A percentile compares a stretch with the other conserved stretches of the same genome.
Conservation (phyloP, 225 moss, liverwort and hornwort species). For the Straminergon stramineum region DNA sequence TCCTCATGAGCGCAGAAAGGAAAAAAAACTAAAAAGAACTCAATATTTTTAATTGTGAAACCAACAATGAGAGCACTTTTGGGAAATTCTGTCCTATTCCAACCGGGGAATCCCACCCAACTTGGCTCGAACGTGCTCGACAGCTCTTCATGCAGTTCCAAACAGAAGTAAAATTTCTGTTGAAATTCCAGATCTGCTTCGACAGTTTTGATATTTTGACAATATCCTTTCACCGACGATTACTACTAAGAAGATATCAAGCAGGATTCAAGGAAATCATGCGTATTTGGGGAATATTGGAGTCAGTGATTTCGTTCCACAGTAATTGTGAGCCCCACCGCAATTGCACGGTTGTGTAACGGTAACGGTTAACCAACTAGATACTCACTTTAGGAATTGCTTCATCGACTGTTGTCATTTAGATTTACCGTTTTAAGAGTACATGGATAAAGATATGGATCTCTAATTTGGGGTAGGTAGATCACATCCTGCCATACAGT, state of each 20-base stretch:
- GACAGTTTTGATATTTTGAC: neutral
- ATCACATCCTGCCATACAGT: neutral
- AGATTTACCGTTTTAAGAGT: neutral
- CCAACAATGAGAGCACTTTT: neutral
- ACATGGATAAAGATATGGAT: neutral
- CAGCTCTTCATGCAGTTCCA: neutral
- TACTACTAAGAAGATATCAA: neutral
- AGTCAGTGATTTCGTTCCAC: neutral
- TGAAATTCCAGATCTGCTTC: neutral
- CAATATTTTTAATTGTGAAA: neutral
- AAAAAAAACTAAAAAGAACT: neutral
- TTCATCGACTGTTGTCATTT: neutral
- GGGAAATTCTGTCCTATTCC: neutral
- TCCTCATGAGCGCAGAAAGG: neutral
- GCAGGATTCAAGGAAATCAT: neutral
- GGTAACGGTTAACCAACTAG: neutral
- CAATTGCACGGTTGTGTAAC: neutral
- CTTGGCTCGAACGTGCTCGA: neutral
- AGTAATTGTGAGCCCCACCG: neutral
- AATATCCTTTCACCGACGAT: neutral
- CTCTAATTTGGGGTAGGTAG: neutral
- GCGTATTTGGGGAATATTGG: neutral
- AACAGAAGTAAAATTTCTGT: neutral
- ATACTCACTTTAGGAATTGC: neutral
- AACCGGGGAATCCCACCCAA: neutral